Evolutionary conservation across 1,284 basidiomycete genomes (phyloP), one percentile per base, ranked within the genome.

Genomic region (Ustanciosporium gigantosporum): DNA sequence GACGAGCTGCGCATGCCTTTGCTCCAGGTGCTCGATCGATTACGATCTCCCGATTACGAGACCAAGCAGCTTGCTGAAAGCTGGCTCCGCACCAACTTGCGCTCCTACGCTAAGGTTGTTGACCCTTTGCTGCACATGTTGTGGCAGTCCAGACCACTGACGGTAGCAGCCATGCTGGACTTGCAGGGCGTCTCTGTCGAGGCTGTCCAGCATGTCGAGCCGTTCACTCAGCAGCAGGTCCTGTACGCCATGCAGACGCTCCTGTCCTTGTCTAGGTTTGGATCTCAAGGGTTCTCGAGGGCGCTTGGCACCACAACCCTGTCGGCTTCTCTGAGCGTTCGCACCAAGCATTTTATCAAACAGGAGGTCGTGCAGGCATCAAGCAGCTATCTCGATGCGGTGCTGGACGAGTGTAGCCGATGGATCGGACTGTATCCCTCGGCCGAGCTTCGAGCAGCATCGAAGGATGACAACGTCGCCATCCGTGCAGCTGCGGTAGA

Each of bases 21-120:
- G 83, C 87, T 92, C 81, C 84, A 88, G 38, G 85, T 95, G 13
- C 80, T 98, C 31, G 91, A 95, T 73, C 85, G 86, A 0, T 79
- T 97, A 3, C 52, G 53, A 14, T 66, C 62, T 3, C 20, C 37
- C n/a, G 52, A 70, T 24, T 39, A 38, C 6, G 55, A 41, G 4
- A 60, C 65, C 16, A 49, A 55, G 14, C 68, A 70, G 27, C 46
- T 46, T 20, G 60, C 65, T 7, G 64, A 64, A 19, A 25, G 45
- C 3, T 77, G 75, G 75, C 59, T 77, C 5, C 49, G 69, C 11
- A 36, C 49, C 11, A 61, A 75, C 25, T 27, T 76, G 4, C 25
- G 53, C 6, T 64, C 66, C 5, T 77, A 70, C 37, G 39, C 48
- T 32, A 59, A 59, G 21, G 31, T 72, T 3, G 41, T 73, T 15